phyloP scores from a whole-genome alignment of 75 land plant species.

The Cryptomeria japonica region DNA sequence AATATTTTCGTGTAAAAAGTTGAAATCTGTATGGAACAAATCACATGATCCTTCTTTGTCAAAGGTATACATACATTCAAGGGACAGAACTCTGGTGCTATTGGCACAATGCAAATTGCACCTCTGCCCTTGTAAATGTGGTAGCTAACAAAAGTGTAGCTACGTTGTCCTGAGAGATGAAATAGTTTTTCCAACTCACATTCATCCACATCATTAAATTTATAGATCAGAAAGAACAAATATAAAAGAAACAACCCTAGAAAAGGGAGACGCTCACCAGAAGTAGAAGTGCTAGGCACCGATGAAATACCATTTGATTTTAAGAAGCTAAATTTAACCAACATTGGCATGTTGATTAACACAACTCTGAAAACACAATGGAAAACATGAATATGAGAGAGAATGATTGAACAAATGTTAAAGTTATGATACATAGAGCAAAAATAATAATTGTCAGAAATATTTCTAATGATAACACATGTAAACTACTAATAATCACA shows the following conservation, averaged over 20 bases:
- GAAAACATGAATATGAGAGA: background rate
- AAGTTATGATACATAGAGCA: background rate
- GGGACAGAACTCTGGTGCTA: conserved; percentile 50
- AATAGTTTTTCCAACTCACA: background rate
- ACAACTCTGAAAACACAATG: background rate
- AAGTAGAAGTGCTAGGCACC: background rate
- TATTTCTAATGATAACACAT: background rate
- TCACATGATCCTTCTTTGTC: background rate
- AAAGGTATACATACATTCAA: conserved; percentile 41
- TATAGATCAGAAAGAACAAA: background rate
- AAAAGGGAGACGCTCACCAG: background rate
- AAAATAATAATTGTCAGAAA: background rate
- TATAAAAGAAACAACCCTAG: background rate
- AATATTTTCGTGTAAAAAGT: background rate
- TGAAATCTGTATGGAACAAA: background rate
- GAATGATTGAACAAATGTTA: background rate
- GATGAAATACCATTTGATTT: background rate
- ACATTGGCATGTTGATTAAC: background rate
- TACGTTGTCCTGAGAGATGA: conserved; percentile 19
- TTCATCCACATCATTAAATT: background rate
- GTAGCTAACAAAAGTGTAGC: conserved; percentile 48
- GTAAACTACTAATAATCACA: background rate
- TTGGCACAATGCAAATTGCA: conserved; percentile 58
- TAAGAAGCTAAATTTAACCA: background rate
- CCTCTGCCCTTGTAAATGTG: conserved; percentile 75